These are phyloP conservation scores for Fusarium clavum DNA, from an alignment of 2,329 filamentous ascomycete genomes.

Conservation along the genomic window DNA sequence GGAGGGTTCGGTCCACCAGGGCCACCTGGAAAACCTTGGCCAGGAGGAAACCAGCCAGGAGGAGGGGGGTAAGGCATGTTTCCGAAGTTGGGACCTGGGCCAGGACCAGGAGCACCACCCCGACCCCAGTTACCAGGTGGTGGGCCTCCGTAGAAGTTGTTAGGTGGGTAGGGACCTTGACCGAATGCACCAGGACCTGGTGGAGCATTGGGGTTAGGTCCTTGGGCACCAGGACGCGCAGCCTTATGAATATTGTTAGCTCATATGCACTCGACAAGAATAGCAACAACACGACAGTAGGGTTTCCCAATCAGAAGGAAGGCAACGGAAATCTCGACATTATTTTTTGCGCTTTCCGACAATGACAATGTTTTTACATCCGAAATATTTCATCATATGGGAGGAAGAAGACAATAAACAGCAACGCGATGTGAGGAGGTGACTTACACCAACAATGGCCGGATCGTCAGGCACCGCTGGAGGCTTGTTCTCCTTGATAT, in stretches of 20 bases:
- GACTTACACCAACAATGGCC: slow-evolving; percentile 95
- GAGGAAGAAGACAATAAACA: slow-evolving; percentile 41
- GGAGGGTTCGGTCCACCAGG: slow-evolving; percentile 64
- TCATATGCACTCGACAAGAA: slow-evolving; percentile 44
- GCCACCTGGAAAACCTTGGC: slow-evolving; percentile 74
- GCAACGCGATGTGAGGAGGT: slow-evolving; percentile 4
- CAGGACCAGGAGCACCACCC: slow-evolving; percentile 63
- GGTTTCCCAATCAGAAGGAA: slow-evolving; percentile 88
- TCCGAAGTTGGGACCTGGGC: slow-evolving; percentile 72
- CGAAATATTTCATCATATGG: slow-evolving; percentile 93
- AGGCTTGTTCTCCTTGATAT: slow-evolving; percentile 78
- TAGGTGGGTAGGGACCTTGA: slow-evolving; percentile 59
- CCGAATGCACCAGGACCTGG: slow-evolving; percentile 55
- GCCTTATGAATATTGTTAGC: slow-evolving; percentile 51
- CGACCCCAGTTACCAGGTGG: slow-evolving; percentile 68
- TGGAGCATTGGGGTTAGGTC: slow-evolving; percentile 50
- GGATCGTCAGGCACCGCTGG: slow-evolving; percentile 91
- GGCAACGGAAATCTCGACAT: slow-evolving; percentile 99
- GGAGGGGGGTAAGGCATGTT: slow-evolving; percentile 83
- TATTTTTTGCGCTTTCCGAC: slow-evolving; percentile 93
- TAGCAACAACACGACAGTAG: slow-evolving; percentile 17
- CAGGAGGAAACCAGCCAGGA: slow-evolving; percentile 82
- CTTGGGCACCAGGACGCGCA: slow-evolving; percentile 55
- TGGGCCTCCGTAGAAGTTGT: slow-evolving; percentile 61
- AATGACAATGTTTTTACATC: slow-evolving; percentile 86